phyloP scores from a whole-genome alignment of 768 basidiomycete species.

The Clitopilus hobsonii region DNA sequence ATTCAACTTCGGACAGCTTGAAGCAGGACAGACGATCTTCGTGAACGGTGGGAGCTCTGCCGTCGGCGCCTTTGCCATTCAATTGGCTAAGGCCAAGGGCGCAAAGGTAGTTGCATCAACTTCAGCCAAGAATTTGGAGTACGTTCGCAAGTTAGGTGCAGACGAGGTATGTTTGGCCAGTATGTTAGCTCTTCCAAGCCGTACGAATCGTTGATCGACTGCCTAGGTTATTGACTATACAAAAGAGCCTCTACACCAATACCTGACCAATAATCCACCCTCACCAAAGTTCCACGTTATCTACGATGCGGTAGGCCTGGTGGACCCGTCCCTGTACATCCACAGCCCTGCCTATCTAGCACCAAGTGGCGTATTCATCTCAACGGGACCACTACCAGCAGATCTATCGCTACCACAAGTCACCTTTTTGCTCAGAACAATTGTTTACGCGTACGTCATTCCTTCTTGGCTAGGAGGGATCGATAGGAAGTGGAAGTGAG shows the following conservation, averaged over 20 bases:
- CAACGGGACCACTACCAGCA: slow-evolving; percentile 43
- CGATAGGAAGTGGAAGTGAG: slow-evolving; percentile 39
- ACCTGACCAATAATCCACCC: slow-evolving; percentile 40
- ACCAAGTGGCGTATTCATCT: slow-evolving; percentile 47
- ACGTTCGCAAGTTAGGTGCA: slow-evolving; percentile 56
- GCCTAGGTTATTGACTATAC: slow-evolving; percentile 60
- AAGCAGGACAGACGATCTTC: slow-evolving; percentile 56
- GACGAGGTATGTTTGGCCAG: slow-evolving; percentile 47
- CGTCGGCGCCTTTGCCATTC: slow-evolving; percentile 66
- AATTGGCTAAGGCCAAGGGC: slow-evolving; percentile 64
- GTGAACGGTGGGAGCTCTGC: slow-evolving; percentile 69
- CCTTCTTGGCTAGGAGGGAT: slow-evolving; percentile 46
- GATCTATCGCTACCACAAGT: slow-evolving; percentile 23
- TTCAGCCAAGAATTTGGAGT: slow-evolving; percentile 54
- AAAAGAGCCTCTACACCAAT: slow-evolving; percentile 39
- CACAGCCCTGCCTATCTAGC: slow-evolving; percentile 47
- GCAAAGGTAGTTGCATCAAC: slow-evolving; percentile 56
- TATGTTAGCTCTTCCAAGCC: neutral
- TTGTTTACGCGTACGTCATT: slow-evolving; percentile 34
- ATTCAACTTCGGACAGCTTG: slow-evolving; percentile 40
- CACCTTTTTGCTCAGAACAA: slow-evolving; percentile 23
- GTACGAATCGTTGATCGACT: neutral
- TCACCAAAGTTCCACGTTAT: slow-evolving; percentile 51
- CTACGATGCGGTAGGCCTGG: slow-evolving; percentile 52
- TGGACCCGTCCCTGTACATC: slow-evolving; percentile 45